A percentile compares a stretch with the other conserved stretches of the same genome.
Conservation (phyloP, 2,329 filamentous ascomycete genomes). For the Tolypocladium endophyticum region DNA sequence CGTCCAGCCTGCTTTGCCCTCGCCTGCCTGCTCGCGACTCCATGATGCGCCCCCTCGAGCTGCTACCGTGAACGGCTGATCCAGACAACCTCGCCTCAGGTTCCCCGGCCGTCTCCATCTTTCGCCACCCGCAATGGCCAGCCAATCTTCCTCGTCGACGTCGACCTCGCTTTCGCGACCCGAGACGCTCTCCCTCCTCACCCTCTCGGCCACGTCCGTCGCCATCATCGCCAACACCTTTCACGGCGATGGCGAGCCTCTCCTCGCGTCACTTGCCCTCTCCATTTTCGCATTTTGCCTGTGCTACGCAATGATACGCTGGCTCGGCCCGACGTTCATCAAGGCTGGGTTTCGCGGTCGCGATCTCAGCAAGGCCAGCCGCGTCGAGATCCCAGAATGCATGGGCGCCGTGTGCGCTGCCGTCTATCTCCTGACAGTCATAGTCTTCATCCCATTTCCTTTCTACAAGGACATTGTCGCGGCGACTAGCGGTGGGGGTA, state of each 20-base stretch:
- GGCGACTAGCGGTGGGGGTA: slow-evolving; percentile 86
- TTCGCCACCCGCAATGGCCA: slow-evolving; percentile 12
- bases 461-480: slow-evolving; percentile 98
- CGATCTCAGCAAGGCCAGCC: slow-evolving; percentile 65
- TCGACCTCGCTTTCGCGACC: slow-evolving; percentile 33
- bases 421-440: slow-evolving; percentile 81
- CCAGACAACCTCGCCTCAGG: neutral
- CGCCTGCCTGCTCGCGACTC: neutral
- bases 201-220: slow-evolving; percentile 58
- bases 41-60: neutral
- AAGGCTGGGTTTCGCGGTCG: slow-evolving; percentile 79
- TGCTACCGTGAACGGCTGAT: neutral
- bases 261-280: slow-evolving; percentile 80
- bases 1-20: neutral
- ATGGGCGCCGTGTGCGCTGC: slow-evolving; percentile 92
- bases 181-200: slow-evolving; percentile 46
- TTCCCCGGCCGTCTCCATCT: neutral
- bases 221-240: slow-evolving; percentile 73
- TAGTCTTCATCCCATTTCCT: slow-evolving; percentile 89
- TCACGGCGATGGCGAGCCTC: slow-evolving; percentile 74
- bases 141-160: slow-evolving; percentile 15
- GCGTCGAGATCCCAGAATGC: slow-evolving; percentile 78
- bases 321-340: slow-evolving; percentile 86
- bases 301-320: slow-evolving; percentile 78
- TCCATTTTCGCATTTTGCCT: slow-evolving; percentile 75